Base-by-base conservation (phyloP, 2,329 filamentous ascomycete genomes). In the Dothistroma septosporum region DNA sequence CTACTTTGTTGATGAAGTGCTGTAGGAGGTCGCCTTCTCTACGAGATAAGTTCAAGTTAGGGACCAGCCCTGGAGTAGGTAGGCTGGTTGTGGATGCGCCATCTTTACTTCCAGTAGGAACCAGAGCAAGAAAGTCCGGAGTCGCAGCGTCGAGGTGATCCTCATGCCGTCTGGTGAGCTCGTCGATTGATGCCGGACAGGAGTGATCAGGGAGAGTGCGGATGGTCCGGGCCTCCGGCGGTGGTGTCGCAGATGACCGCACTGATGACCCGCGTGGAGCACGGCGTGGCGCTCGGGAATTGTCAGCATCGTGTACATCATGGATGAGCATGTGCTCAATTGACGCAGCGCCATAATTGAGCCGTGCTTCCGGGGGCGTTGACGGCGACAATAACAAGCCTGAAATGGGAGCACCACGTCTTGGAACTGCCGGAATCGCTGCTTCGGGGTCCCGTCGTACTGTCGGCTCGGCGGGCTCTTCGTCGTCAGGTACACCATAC, bases 1-100 rank as follows among this genome's bases (percentile, higher is more conserved):
- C 74, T 57, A 75, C 70, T 14, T 74, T 71, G 47, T 74, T 70
- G 16, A 73, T 68, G 56, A 71, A 76, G 32, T 73, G 72, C 37
- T 65, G 65, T 1, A 67, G 54, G 3, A 66, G 55, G 24, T 62
- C 57, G 10, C 63, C 61, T 57, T 70, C 64, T 37, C 67, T 49
- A 19, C 61, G 64, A 2, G 60, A 67, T 2, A 65, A 33, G 37
- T 56, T 61, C 9, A 50, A 57, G 19, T 53, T 54, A 19, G 61
- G 16, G 21, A 57, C 8, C 3, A 57, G 16, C 10, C 55, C 44
- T 28, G 58, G 58, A 19, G 54, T 59, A 6, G 35, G 41, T 28
- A 61, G 53, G 16, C 57, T 61, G n/a, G 31, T 31, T 22, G 60
- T 55, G 11, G 47, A 60, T 10, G 56, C 24, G 2, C 57, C 61